A percentile compares a stretch with the other conserved stretches of the same genome.
Evolutionary conservation across 345 rosid species (phyloP).

Genomic region (Lepidium africanum): DNA sequence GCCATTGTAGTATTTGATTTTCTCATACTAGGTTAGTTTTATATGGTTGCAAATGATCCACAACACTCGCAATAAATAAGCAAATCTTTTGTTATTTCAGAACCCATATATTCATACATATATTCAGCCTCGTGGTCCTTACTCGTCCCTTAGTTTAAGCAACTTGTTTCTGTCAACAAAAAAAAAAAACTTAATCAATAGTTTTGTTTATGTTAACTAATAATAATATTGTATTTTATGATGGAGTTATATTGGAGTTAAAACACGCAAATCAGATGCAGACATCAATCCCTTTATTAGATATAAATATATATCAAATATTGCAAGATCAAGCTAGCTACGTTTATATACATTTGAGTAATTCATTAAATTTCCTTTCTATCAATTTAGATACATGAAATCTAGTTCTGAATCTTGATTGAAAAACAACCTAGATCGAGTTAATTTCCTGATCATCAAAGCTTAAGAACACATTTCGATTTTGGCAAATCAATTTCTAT

Average conservation of each 20-base stretch:
- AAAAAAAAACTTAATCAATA: not conserved
- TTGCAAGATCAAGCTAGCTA: not conserved
- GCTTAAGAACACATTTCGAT: too few species aligned
- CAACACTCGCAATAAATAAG: not conserved
- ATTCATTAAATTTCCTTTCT: too few species aligned
- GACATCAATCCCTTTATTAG: not conserved
- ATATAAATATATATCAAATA: not conserved
- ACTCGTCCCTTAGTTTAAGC: conserved; percentile 18
- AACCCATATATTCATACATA: not conserved
- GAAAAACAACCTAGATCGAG: too few species aligned
- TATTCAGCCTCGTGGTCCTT: conserved; percentile 20
- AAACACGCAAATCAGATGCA: not conserved
- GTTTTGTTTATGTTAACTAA: not conserved
- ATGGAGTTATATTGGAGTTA: not conserved
- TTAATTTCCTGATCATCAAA: too few species aligned
- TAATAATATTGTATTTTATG: not conserved
- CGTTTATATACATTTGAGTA: not conserved
- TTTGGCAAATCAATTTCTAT: too few species aligned
- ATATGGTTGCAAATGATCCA: not conserved
- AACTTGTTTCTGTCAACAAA: not conserved
- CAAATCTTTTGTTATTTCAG: not conserved
- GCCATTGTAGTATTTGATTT: not conserved
- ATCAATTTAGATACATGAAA: too few species aligned
- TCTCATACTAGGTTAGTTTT: not conserved
- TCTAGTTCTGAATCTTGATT: too few species aligned